phyloP scores from a whole-genome alignment of 352 stramenopile genomes.

The Phytophthora palmivora region DNA sequence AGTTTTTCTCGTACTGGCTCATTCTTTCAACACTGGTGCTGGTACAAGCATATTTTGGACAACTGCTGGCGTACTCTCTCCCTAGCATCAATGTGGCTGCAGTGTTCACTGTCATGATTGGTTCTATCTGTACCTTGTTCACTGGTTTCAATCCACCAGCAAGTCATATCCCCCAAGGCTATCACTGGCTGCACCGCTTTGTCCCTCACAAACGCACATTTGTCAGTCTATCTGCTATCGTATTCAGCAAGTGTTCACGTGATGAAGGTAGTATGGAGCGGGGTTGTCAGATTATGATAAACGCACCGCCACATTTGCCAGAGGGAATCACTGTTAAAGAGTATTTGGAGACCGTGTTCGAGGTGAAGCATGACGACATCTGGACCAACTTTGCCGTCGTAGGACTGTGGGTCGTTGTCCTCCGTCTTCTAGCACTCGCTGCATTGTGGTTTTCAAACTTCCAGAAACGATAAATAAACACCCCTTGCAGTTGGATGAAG shows the following conservation, averaged over 20 bases:
- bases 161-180: constrained; percentile 29
- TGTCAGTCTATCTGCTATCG: constrained; percentile 32
- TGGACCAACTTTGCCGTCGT: constrained; percentile 31
- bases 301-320: constrained; percentile 28
- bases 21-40: constrained; percentile 47
- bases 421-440: constrained; percentile 35
- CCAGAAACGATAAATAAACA: constrained; percentile 1
- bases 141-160: constrained; percentile 45
- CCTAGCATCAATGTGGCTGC: constrained; percentile 40
- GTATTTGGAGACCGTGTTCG: constrained; percentile 39
- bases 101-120: constrained; percentile 41
- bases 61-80: constrained; percentile 47
- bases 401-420: constrained; percentile 23
- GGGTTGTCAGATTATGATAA: constrained; percentile 26
- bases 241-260: constrained; percentile 33
- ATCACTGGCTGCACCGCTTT: constrained; percentile 41
- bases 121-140: constrained; percentile 48
- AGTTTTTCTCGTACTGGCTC: constrained; percentile 52
- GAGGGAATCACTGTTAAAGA: constrained; percentile 35
- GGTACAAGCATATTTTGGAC: constrained; percentile 53
- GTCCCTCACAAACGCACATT: constrained; percentile 37
- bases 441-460: constrained; percentile 31
- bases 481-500: too few relatives aligned
- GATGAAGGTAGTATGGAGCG: background rate
- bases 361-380: constrained; percentile 37